Percentiles rank a stretch among this genome's conserved stretches.
Conservation (phyloP, 768 basidiomycete genomes). For the Leccinum fibrillosum region DNA sequence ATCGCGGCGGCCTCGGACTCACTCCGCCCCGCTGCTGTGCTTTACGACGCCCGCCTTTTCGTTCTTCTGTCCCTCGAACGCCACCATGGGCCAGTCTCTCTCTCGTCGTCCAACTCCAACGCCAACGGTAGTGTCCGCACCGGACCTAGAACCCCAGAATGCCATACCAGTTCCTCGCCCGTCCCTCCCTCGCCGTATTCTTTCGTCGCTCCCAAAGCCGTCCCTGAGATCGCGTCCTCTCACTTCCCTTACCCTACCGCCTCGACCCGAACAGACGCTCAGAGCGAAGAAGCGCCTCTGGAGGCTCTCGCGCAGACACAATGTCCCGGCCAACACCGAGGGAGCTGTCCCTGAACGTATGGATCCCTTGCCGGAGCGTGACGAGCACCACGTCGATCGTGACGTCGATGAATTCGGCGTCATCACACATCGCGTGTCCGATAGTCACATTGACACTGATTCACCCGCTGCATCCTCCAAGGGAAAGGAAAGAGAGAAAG, state of each 20-base stretch:
- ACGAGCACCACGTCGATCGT: slow-evolving; percentile 28
- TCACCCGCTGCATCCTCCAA: slow-evolving; percentile 26
- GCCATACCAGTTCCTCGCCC: slow-evolving; percentile 4
- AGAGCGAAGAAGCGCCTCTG: slow-evolving; percentile 27
- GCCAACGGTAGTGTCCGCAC: slow-evolving; percentile 6
- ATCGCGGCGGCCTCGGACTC: slow-evolving; percentile 4
- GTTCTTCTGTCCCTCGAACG: slow-evolving; percentile 1
- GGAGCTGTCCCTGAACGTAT: slow-evolving; percentile 16
- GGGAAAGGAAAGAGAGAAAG: slow-evolving; percentile 37
- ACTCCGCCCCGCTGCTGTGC: neutral
- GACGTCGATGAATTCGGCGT: slow-evolving; percentile 27
- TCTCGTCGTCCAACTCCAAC: slow-evolving; percentile 22
- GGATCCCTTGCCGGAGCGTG: slow-evolving; percentile 20
- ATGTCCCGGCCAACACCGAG: slow-evolving; percentile 10
- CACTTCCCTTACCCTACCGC: slow-evolving; percentile 18
- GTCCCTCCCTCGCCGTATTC: slow-evolving; percentile 34
- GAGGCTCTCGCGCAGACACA: slow-evolving; percentile 21
- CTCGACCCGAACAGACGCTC: slow-evolving; percentile 25
- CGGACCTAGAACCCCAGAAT: slow-evolving; percentile 6
- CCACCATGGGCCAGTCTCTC: slow-evolving; percentile 31
- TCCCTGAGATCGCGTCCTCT: slow-evolving; percentile 16
- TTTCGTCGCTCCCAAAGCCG: slow-evolving; percentile 30
- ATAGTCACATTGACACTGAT: slow-evolving; percentile 26
- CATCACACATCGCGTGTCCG: slow-evolving; percentile 27
- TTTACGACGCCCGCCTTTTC: neutral